Evolutionary conservation across 306 rosid genomes (phyloP).

Genomic region (Gynostemma pentaphyllum): DNA sequence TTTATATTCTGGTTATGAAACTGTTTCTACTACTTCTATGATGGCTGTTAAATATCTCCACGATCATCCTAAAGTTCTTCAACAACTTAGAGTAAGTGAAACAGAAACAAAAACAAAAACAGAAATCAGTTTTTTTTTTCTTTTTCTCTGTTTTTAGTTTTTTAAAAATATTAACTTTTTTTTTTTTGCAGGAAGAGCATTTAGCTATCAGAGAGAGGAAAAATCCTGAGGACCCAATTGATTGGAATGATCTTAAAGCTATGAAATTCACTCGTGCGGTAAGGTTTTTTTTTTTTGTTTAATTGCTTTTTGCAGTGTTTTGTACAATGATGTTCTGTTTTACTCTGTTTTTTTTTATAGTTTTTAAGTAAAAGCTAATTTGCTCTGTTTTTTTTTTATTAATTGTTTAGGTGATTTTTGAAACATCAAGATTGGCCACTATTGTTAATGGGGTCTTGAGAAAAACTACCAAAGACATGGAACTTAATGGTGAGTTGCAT

Average conservation of each 20-base stretch:
- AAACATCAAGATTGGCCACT: conserved; percentile 96
- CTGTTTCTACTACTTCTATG: conserved; percentile 98
- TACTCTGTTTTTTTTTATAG: too few relatives aligned
- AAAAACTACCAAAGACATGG: conserved; percentile 88
- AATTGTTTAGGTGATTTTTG: conserved; percentile 69
- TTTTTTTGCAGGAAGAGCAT: conserved; percentile 56
- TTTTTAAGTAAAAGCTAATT: neutral
- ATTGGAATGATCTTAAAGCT: conserved; percentile 57
- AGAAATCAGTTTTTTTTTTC: too few relatives aligned
- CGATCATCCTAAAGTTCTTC: conserved; percentile 78
- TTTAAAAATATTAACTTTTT: neutral
- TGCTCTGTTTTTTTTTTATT: conserved; percentile 5
- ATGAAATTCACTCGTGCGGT: conserved; percentile 96
- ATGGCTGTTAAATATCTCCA: conserved; percentile 93
- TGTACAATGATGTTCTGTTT: too few relatives aligned
- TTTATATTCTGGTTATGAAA: conserved; percentile 89
- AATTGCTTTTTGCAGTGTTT: too few relatives aligned
- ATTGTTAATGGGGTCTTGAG: conserved; percentile 91
- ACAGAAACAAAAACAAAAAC: neutral
- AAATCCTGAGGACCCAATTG: conserved; percentile 53
- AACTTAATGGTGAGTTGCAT: conserved; percentile 60
- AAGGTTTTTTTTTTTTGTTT: conserved; percentile 15
- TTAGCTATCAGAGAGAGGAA: conserved; percentile 66
- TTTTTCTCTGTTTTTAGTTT: too few relatives aligned
- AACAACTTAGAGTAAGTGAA: conserved; percentile 74